Conservation (phyloP, 2,329 filamentous ascomycete species). For the Nothopassalora personata region DNA sequence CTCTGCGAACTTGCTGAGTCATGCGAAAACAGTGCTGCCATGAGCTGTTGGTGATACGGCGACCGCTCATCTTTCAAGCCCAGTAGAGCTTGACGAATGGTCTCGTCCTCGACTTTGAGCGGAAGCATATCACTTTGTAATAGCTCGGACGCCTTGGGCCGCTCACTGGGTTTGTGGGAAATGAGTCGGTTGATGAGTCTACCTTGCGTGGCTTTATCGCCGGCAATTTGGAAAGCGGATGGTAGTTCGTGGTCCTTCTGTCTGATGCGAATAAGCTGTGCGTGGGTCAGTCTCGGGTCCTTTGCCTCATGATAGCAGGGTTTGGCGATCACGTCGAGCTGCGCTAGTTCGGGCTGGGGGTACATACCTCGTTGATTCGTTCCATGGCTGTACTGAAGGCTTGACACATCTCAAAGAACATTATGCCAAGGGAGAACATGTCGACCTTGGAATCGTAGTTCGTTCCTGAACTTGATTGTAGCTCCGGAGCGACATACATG, state of each 20-base stretch:
- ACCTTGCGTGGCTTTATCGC: conserved; percentile 64
- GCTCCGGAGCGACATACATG: conserved; percentile 88
- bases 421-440: conserved; percentile 96
- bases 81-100: conserved; percentile 74
- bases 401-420: conserved; percentile 96
- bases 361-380: conserved; percentile 49
- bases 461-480: conserved; percentile 67
- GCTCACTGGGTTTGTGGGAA: conserved; percentile 73
- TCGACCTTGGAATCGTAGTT: conserved; percentile 92
- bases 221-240: conserved; percentile 58
- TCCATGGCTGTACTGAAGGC: conserved; percentile 59
- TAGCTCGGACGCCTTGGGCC: conserved; percentile 76
- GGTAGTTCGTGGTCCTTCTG: conserved; percentile 65
- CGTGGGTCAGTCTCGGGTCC: not conserved
- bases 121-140: conserved; percentile 82
- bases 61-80: conserved; percentile 77
- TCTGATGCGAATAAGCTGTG: conserved; percentile 48
- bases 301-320: not conserved
- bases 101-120: conserved; percentile 87
- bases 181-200: conserved; percentile 76
- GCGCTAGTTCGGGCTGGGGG: conserved; percentile 47
- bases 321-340: too few species aligned
- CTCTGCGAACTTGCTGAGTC: conserved; percentile 51
- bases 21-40: conserved; percentile 73
- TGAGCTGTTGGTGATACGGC: conserved; percentile 82